Base-by-base conservation (phyloP, 768 basidiomycete species). In the Trametes gibbosa region DNA sequence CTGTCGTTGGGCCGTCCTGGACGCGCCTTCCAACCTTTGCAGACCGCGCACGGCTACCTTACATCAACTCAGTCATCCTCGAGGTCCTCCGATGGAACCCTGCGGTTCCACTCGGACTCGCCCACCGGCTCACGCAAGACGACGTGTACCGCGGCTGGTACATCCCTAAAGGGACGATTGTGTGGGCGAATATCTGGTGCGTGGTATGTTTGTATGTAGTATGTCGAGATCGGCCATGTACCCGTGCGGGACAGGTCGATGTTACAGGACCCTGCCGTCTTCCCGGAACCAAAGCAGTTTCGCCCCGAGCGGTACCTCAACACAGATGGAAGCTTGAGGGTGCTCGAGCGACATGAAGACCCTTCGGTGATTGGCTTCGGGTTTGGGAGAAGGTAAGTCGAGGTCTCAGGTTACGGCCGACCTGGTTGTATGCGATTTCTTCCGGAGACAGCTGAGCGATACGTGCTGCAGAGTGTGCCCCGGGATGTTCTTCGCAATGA, bases 151-250 rank as follows among this genome's bases (percentile, higher is more conserved):
- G 64, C 6, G 73, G 67, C 12, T 69, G 68, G 56, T 35, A 56
- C 24, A 61, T 74, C 2, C 64, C 65, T 9, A 65, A 69, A 46
- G 71, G 69, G 6, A 63, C 72, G 3, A 53, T 73, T 27, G 60
- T 73, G 7, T 61, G 66, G 59, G 69, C 69, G 24, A 73, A 74
- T 50, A 68, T 72, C 9, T 71, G 72, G 73, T 70, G 51, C 10
- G 53, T 29, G 6, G 5, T 27, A 24, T 9, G 43, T 5, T 6
- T 19, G 42, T n/a, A n/a, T 19, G 13, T 7, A 51, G 17, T 41
- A 43, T 56, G 40, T 42, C 52, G 21, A 9, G n/a, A n/a, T n/a
- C n/a, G n/a, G n/a, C n/a, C n/a, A n/a, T n/a, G n/a, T n/a, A n/a
- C n/a, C n/a, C n/a, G n/a, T n/a, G n/a, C n/a, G n/a, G n/a, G n/a